Evolutionary conservation across 768 basidiomycete genomes (phyloP), one percentile per base, ranked within the genome.

Genomic region (Phaffia tasmanica): DNA sequence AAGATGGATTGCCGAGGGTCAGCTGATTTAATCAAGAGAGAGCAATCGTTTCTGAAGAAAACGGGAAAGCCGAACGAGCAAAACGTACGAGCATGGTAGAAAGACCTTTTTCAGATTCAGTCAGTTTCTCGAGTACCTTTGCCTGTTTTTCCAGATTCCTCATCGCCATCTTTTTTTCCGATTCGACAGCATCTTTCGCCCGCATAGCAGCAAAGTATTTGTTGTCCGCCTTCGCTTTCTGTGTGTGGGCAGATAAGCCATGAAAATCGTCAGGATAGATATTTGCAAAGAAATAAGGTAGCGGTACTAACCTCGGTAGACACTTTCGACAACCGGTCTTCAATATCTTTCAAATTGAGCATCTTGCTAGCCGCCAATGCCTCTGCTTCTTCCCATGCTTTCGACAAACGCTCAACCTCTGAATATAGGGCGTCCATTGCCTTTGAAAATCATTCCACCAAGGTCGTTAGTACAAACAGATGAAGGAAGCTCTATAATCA

Each of bases 181-280:
- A 79, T 42, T 91, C 88, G 2, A 85, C 77, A 21, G 88, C 85
- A 67, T 95, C 91, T 76, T 87, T 91, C 65, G 86, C 85, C 35
- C 91, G 85, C 85, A 94, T 88, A 2, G 86, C 85, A 21, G 88
- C 83, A 73, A 85, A 98, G 74, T 84, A 98, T 75, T 93, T 97
- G 79, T 92, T 94, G 68, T 97, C 93, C 19, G 88, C 85, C 78
- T 94, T 97, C 11, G 90, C 88, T 86, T 89, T 89, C 90, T 97
- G 76, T 42, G 1, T 25, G 30, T 16, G 6, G 23, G 47, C 47
- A 30, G 48, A 9, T 25, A 54, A 54, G 25, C 46, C 29, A 49
- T 46, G 42, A n/a, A 57, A 23, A 35, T 29, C n/a, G 59, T 47
- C 47, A 47, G 47, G 47, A 62, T 47, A 21, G 18, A 62, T 53